phyloP scores from a whole-genome alignment of 192 early-diverging fungal genomes.

The Gaertneriomyces semiglobifer region DNA sequence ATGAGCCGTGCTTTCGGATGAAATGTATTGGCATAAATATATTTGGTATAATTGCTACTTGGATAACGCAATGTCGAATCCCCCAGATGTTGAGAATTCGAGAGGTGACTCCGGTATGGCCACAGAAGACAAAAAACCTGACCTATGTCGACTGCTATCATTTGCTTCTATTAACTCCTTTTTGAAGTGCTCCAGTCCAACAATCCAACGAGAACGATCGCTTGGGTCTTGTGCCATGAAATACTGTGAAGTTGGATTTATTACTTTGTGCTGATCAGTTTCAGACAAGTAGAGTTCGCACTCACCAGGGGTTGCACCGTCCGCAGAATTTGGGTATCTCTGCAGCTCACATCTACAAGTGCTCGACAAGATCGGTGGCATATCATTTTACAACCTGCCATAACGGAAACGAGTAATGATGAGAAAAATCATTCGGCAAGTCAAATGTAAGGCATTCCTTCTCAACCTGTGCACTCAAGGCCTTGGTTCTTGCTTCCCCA shows the following conservation, averaged over 20 bases:
- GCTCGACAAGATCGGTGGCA: conserved; percentile 39
- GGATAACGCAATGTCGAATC: too few species aligned
- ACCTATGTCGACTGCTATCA: neutral
- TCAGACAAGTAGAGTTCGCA: neutral
- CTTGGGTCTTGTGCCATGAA: conserved; percentile 45
- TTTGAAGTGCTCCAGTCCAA: conserved; percentile 34
- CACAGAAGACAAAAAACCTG: neutral
- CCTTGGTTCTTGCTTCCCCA: conserved; percentile 48
- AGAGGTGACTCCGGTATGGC: conserved; percentile 8
- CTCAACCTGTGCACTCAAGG: conserved; percentile 46
- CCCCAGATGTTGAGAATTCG: neutral
- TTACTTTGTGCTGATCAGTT: neutral
- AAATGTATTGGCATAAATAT: too few species aligned
- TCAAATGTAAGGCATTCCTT: neutral
- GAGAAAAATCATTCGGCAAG: neutral
- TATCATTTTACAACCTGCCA: conserved; percentile 39
- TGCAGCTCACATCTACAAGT: conserved; percentile 41
- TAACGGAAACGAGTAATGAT: neutral
- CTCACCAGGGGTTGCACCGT: conserved; percentile 41
- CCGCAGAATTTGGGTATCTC: conserved; percentile 32
- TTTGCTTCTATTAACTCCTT: neutral
- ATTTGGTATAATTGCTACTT: too few species aligned
- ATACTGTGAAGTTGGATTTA: conserved; percentile 33
- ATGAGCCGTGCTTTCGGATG: too few species aligned
- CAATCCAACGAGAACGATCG: conserved; percentile 43